These are phyloP conservation scores for Apiosordaria backusii DNA, from an alignment of 495 filamentous ascomycete genomes.

Conservation along the genomic window DNA sequence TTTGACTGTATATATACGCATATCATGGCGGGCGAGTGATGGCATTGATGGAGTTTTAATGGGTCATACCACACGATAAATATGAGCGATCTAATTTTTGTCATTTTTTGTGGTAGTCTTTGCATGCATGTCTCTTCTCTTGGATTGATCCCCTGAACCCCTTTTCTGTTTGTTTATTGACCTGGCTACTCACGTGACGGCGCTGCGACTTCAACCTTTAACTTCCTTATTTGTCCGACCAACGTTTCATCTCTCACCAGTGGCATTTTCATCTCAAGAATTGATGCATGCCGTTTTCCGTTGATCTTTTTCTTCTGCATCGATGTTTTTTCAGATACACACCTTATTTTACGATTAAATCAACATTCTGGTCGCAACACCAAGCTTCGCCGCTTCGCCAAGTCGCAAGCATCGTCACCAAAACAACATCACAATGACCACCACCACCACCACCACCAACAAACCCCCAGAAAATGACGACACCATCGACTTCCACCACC, in stretches of 20 bases:
- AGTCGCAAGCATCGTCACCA: not conserved
- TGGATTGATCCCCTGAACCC: not conserved
- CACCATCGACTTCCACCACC: conserved; percentile 74
- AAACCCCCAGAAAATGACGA: conserved; percentile 4
- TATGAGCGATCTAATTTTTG: not conserved
- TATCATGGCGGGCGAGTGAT: not conserved
- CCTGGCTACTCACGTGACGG: conserved; percentile 3
- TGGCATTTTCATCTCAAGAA: not conserved
- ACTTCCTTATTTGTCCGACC: not conserved
- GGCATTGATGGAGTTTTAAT: not conserved
- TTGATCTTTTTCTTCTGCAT: not conserved
- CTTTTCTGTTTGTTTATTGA: conserved; percentile 3
- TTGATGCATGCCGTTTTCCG: too few relatives aligned
- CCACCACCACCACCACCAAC: not conserved
- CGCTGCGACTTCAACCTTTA: not conserved
- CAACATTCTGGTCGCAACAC: not conserved
- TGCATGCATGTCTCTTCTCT: too few relatives aligned
- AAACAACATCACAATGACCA: too few relatives aligned
- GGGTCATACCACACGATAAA: not conserved
- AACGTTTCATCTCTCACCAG: not conserved
- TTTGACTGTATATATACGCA: not conserved
- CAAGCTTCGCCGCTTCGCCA: not conserved
- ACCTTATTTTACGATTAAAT: not conserved
- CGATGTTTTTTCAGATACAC: not conserved
- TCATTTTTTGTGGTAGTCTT: not conserved